phyloP scores from a whole-genome alignment of 495 filamentous ascomycete genomes.

The Viridothelium virens region DNA sequence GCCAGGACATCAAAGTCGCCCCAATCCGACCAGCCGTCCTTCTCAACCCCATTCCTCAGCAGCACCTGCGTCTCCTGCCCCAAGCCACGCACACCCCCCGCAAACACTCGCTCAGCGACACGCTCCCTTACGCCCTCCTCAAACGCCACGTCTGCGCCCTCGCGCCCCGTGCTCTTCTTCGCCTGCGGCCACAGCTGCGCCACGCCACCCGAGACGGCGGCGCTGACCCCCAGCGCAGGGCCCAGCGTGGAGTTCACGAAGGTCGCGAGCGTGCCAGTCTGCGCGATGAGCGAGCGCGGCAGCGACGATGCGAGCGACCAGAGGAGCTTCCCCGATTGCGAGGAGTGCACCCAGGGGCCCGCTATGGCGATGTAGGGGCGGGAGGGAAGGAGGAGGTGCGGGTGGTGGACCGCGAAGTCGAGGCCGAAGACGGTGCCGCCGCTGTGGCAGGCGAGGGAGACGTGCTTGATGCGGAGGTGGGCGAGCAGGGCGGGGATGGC shows the following conservation, averaged over 20 bases:
- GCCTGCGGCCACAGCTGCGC: not conserved
- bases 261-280: constrained; percentile 18
- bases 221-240: not conserved
- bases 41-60: not conserved
- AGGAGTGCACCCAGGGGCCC: constrained; percentile 24
- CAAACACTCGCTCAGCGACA: not conserved
- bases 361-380: constrained; percentile 22
- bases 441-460: constrained; percentile 24
- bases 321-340: constrained; percentile 14
- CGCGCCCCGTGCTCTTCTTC: not conserved
- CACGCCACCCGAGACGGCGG: not conserved
- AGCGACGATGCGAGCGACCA: constrained; percentile 16
- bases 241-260: not conserved
- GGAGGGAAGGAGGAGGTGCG: constrained; percentile 21
- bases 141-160: not conserved
- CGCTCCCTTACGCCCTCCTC: not conserved
- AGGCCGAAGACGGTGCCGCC: constrained; percentile 24
- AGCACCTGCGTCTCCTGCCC: not conserved
- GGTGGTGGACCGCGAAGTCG: constrained; percentile 20
- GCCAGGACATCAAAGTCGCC: constrained; percentile 17
- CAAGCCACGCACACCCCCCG: not conserved
- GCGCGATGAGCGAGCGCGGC: constrained; percentile 14
- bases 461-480: constrained; percentile 22
- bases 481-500: constrained; percentile 21
- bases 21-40: constrained; percentile 18